A percentile compares a stretch with the other conserved stretches of the same genome.
These are phyloP conservation scores for Crithidia expoeki DNA, from an alignment of 208 protist species.

Conservation along the genomic window DNA sequence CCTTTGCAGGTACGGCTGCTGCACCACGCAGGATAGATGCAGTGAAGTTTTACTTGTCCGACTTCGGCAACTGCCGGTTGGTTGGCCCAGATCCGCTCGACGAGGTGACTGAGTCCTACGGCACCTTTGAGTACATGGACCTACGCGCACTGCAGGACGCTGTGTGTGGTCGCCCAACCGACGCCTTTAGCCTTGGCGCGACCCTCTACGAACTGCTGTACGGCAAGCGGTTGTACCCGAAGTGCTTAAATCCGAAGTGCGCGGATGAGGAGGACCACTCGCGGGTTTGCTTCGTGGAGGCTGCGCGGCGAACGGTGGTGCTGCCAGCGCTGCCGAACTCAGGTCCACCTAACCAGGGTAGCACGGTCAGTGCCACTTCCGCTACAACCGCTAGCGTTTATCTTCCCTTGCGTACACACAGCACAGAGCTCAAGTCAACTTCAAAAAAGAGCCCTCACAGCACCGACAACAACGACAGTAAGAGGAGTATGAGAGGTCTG, in stretches of 20 bases:
- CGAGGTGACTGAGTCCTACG: conserved; percentile 59
- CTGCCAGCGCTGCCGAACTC: conserved; percentile 24
- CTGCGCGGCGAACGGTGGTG: conserved; percentile 50
- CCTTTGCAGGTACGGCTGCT: conserved; percentile 2
- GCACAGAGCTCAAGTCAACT: neutral
- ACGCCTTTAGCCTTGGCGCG: conserved; percentile 80
- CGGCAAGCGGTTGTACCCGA: conserved; percentile 70
- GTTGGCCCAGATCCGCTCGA: conserved; percentile 53
- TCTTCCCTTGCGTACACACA: too few species aligned
- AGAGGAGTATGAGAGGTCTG: neutral
- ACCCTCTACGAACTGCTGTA: conserved; percentile 82
- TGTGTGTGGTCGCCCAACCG: conserved; percentile 74
- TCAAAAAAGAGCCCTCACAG: neutral
- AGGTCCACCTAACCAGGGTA: neutral
- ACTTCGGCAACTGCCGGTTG: conserved; percentile 89
- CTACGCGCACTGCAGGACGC: conserved; percentile 61
- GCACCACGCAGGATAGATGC: conserved; percentile 14
- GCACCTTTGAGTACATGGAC: conserved; percentile 92
- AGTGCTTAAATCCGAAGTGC: conserved; percentile 52
- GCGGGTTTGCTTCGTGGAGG: conserved; percentile 69
- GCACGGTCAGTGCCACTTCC: too few species aligned
- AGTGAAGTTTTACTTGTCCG: conserved; percentile 86
- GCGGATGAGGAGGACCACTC: conserved; percentile 66
- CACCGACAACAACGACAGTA: neutral
- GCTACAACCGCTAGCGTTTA: too few species aligned